Percentiles rank a stretch among this genome's conserved stretches.
phyloP scores from a whole-genome alignment of 495 filamentous ascomycete genomes.

The Xylaria intraflava region DNA sequence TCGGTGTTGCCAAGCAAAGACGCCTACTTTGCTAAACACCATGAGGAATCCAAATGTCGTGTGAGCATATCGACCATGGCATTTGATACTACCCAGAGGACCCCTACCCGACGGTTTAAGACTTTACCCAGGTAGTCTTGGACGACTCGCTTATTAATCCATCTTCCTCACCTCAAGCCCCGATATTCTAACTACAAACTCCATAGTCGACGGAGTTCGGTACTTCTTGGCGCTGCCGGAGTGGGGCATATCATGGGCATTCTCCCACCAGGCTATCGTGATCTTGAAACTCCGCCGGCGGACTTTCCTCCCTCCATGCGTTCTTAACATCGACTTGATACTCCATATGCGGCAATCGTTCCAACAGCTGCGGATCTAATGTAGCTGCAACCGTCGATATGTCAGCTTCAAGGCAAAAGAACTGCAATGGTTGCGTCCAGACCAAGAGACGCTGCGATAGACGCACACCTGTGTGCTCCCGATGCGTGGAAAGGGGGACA shows the following conservation, averaged over 20 bases:
- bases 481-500: conserved; percentile 25
- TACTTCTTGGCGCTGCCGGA: not conserved
- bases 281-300: conserved; percentile 2
- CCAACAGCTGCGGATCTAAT: too few species aligned
- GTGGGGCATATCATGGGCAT: not conserved
- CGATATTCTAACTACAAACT: not conserved
- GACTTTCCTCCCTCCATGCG: not conserved
- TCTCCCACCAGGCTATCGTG: too few species aligned
- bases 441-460: conserved; percentile 28
- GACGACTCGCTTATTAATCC: not conserved
- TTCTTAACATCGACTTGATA: not conserved
- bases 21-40: not conserved
- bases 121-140: too few species aligned
- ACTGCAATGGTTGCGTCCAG: conserved; percentile 28
- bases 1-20: not conserved
- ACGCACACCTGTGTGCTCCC: conserved; percentile 24
- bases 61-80: not conserved
- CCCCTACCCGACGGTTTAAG: too few species aligned
- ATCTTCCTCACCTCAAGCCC: not conserved
- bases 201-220: not conserved
- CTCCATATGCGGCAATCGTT: not conserved
- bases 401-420: conserved; percentile 26
- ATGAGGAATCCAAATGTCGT: too few species aligned
- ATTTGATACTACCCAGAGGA: not conserved
- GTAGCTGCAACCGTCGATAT: not conserved